A percentile compares a stretch with the other conserved stretches of the same genome.
phyloP scores from a whole-genome alignment of 2,329 filamentous ascomycete genomes.

The Cladophialophora bantiana region DNA sequence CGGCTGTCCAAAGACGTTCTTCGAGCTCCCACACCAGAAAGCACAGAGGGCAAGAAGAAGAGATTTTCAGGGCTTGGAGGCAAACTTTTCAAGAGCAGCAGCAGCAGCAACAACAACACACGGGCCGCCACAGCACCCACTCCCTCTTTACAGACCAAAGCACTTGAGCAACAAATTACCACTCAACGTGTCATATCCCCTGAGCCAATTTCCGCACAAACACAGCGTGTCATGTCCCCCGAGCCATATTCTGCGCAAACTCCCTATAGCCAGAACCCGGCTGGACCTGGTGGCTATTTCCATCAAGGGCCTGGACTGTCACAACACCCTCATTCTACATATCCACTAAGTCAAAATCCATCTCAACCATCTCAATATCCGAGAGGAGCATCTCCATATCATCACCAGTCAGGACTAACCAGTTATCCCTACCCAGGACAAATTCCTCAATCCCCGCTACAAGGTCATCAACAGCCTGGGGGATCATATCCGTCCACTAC shows the following conservation, averaged over 20 bases:
- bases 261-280: slow-evolving; percentile 16
- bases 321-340: slow-evolving; percentile 12
- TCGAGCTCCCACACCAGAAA: slow-evolving; percentile 22
- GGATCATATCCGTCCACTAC: slow-evolving; percentile 15
- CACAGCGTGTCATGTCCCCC: slow-evolving; percentile 25
- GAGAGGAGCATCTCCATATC: slow-evolving; percentile 21
- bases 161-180: slow-evolving; percentile 4
- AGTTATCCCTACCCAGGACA: slow-evolving; percentile 16
- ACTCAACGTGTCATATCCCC: slow-evolving; percentile 25
- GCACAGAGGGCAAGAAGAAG: slow-evolving; percentile 35
- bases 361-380: slow-evolving; percentile 19
- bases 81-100: slow-evolving; percentile 31
- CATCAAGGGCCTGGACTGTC: slow-evolving; percentile 8
- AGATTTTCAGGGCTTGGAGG: slow-evolving; percentile 35
- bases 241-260: slow-evolving; percentile 24
- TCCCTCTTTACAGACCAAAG: slow-evolving; percentile 10
- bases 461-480: slow-evolving; percentile 11
- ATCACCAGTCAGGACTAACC: slow-evolving; percentile 9
- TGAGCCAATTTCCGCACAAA: slow-evolving; percentile 16
- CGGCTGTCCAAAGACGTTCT: slow-evolving; percentile 26
- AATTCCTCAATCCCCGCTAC: slow-evolving; percentile 14
- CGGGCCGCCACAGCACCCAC: slow-evolving; percentile 12
- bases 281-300: slow-evolving; percentile 17
- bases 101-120: slow-evolving; percentile 14
- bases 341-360: slow-evolving; percentile 14